Base-by-base conservation (phyloP, 768 basidiomycete genomes). In the Collybia mongolica region DNA sequence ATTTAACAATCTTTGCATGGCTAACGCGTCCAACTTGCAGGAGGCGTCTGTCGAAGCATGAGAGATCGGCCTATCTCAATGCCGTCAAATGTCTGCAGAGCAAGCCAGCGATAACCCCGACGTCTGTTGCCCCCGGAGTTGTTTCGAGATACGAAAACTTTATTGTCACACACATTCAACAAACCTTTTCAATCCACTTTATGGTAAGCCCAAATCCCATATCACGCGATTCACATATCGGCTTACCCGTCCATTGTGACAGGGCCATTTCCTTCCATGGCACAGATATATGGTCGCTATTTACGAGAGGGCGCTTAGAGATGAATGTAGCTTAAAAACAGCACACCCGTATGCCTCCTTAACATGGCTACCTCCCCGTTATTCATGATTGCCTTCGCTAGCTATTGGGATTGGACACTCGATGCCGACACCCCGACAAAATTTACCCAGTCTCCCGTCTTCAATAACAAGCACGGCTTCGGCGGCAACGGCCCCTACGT, bases 201-300 rank as follows among this genome's bases (percentile, higher is more conserved):
- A 63, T 65, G 22, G 64, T 63, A 52, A 28, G 61, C 48, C 6
- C 39, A 12, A 20, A 5, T 12, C 22, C n/a, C 20, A 3, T 24
- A 14, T 14, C 4, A 14, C 32, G 11, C 24, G 11, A 6, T 17
- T 7, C 11, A 3, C 6, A 15, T 17, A 7, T 32, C 23, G 3
- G 22, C 18, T 41, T n/a, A 23, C 28, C 19, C 20, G 6, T 9
- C 39, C 32, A 12, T 32, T 22, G 26, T 32, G 32, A 32, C 39
- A 63, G 60, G 61, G 62, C 2, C 59, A 65, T 28, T 65, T 65
- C 48, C 51, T 61, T 14, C 56, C 64, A 7, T 65, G 62, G 62
- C 64, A 65, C 39, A 51, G 62, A 2, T 59, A 57, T 44, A 58
- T 55, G 42, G 51, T 51, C 2, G 55, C 52, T 20, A 35, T 59